These are phyloP conservation scores for Mucor indicus DNA, from an alignment of 371 early-diverging fungal species.

Conservation along the genomic window DNA sequence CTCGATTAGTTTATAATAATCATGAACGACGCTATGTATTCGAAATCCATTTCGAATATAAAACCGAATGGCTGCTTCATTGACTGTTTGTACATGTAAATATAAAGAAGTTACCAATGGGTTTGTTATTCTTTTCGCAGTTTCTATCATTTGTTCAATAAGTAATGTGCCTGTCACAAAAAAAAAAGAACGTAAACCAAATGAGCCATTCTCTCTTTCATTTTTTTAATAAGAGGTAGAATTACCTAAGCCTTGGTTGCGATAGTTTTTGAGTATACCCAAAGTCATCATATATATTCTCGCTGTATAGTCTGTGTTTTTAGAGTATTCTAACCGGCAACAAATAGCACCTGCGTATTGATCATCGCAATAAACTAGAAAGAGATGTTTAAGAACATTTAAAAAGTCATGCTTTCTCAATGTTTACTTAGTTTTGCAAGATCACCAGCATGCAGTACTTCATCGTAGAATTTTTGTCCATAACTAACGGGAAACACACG, in stretches of 20 bases:
- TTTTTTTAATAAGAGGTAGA: neutral
- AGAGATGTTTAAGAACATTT: neutral
- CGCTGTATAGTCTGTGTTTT: conserved; percentile 10
- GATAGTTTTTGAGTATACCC: conserved; percentile 12
- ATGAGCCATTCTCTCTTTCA: neutral
- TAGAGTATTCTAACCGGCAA: conserved; percentile 14
- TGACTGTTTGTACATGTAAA: conserved; percentile 23
- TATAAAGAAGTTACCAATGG: conserved; percentile 18
- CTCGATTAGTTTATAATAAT: conserved; percentile 22
- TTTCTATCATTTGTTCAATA: conserved; percentile 13
- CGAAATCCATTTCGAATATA: conserved; percentile 22
- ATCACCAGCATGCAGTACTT: conserved; percentile 19
- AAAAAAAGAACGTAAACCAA: neutral
- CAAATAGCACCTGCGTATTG: conserved; percentile 23
- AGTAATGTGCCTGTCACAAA: conserved; percentile 10
- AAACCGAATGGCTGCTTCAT: conserved; percentile 20
- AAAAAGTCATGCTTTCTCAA: neutral
- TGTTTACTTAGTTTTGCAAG: conserved; percentile 20
- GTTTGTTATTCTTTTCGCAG: conserved; percentile 5
- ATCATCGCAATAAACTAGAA: conserved; percentile 16
- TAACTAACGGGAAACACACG: conserved; percentile 20
- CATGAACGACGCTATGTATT: conserved; percentile 11
- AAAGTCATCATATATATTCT: conserved; percentile 26
- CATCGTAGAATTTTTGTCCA: conserved; percentile 18
- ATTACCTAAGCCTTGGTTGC: conserved; percentile 23